These are phyloP conservation scores for Ceratorhiza oryzae-sativae DNA, from an alignment of 1,284 basidiomycete genomes.

Conservation along the genomic window DNA sequence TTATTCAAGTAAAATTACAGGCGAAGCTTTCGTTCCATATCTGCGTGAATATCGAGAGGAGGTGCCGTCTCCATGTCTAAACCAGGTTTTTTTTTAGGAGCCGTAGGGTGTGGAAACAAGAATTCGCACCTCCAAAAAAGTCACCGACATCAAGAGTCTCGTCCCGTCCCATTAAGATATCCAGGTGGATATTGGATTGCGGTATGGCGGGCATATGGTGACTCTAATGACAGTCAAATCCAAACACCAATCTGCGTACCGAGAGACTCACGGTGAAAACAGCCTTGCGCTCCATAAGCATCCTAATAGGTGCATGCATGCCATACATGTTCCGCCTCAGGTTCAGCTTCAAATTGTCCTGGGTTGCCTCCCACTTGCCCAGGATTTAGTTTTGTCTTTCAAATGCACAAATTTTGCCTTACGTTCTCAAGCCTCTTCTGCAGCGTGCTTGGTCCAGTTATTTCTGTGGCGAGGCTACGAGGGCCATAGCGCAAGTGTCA, in stretches of 20 bases:
- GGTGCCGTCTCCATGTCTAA: conserved; percentile 63
- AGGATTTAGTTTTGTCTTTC: neutral
- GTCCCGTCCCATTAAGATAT: conserved; percentile 91
- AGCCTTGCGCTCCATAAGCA: conserved; percentile 93
- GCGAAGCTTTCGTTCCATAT: conserved; percentile 74
- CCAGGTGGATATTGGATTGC: conserved; percentile 82
- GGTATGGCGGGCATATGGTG: conserved; percentile 68
- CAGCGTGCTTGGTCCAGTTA: conserved; percentile 63
- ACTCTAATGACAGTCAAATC: conserved; percentile 53
- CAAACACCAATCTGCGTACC: neutral
- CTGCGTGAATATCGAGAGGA: conserved; percentile 67
- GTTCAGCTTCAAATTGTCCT: conserved; percentile 85
- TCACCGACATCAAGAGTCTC: conserved; percentile 78
- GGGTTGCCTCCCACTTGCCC: conserved; percentile 88
- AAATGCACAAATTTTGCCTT: neutral
- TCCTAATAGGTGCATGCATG: conserved; percentile 84
- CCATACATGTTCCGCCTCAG: conserved; percentile 88
- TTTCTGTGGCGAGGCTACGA: conserved; percentile 74
- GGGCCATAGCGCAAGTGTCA: conserved; percentile 80
- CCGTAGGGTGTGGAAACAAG: neutral
- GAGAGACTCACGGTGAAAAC: conserved; percentile 70
- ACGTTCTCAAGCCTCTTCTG: conserved; percentile 74
- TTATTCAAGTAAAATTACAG: conserved; percentile 53
- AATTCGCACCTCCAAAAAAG: conserved; percentile 70
- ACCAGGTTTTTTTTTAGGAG: conserved; percentile 31